Base-by-base conservation (phyloP, 805 yeast species). In the Kodamaea kaohsiungensis region DNA sequence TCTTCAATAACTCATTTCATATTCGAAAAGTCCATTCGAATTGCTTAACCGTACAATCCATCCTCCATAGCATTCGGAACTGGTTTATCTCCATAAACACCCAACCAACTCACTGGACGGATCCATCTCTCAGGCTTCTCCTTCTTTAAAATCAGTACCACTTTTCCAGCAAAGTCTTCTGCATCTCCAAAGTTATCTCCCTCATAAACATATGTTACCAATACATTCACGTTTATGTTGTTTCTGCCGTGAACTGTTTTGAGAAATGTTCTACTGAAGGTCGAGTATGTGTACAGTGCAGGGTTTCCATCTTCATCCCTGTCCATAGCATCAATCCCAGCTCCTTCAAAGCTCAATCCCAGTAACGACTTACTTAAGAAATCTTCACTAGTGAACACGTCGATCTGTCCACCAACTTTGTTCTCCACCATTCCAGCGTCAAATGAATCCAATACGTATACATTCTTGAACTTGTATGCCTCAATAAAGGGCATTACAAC, bases 141-240 rank as follows among this genome's bases (percentile, higher is more conserved):
- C 19, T 67, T 50, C 7, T 56, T 65, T 25, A 74, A 60, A 16
- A 72, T 56, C 3, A 69, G 59, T 5, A 66, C 59, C 2, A 77
- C 65, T 33, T 68, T 66, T 10, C 58, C 57, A 1, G 88, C 84
- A 56, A 87, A 68, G 8, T 65, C 57, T 43, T 73, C 74, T 7
- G 96, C 95, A 66, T 91, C 97, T 17, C 68, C 64, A 27, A 86
- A 80, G 67, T 93, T 93, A 68, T 92, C 98, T 35, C 98, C 98
- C 66, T 92, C 98, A 68, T 89, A 91, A 1, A 87, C 96, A 65
- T 79, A 85, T 15, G 82, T 75, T 9, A 82, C 81, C n/a, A 82
- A 56, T 3, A 80, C 78, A n/a, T 63, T 67, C 17, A 77, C 65
- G 51, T 64, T 38, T 27, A 54, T 16, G 8, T 47, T 25, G n/a